These are phyloP conservation scores for Tritrichomonas musculus DNA, from an alignment of 208 protist species.

Conservation along the genomic window DNA sequence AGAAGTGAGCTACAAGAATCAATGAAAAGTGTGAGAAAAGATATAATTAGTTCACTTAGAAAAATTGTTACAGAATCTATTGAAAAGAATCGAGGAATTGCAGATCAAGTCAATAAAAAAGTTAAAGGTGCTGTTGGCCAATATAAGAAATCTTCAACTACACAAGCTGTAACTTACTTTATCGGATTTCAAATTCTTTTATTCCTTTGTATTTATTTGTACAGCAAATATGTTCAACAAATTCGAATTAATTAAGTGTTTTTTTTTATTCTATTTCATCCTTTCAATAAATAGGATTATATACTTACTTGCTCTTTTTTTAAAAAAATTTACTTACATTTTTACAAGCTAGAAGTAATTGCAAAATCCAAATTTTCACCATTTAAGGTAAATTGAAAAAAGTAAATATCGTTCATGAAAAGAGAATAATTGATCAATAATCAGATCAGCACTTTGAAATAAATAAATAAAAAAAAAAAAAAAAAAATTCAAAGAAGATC, in stretches of 20 bases:
- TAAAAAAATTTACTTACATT: too few species aligned
- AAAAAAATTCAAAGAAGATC: too few species aligned
- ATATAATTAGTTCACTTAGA: neutral
- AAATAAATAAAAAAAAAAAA: too few species aligned
- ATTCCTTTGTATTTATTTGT: slow-evolving; percentile 31
- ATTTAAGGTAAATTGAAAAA: too few species aligned
- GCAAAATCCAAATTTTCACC: too few species aligned
- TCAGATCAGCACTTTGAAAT: too few species aligned
- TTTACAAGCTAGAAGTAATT: too few species aligned
- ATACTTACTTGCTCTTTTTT: too few species aligned
- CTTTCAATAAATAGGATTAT: too few species aligned
- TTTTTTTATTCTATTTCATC: too few species aligned
- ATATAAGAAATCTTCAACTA: slow-evolving; percentile 16
- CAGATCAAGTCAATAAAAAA: neutral
- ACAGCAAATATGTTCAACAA: slow-evolving; percentile 28
- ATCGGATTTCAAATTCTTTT: slow-evolving; percentile 7
- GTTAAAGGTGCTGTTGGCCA: neutral
- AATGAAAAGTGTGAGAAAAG: slow-evolving; percentile 24
- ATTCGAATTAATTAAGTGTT: neutral
- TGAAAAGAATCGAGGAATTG: neutral
- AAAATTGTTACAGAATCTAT: neutral
- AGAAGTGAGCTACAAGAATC: neutral
- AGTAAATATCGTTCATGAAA: too few species aligned
- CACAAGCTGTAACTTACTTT: slow-evolving; percentile 2
- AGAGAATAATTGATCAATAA: too few species aligned